phyloP scores from a whole-genome alignment of 2,329 filamentous ascomycete genomes.

The Diaporthe eres region DNA sequence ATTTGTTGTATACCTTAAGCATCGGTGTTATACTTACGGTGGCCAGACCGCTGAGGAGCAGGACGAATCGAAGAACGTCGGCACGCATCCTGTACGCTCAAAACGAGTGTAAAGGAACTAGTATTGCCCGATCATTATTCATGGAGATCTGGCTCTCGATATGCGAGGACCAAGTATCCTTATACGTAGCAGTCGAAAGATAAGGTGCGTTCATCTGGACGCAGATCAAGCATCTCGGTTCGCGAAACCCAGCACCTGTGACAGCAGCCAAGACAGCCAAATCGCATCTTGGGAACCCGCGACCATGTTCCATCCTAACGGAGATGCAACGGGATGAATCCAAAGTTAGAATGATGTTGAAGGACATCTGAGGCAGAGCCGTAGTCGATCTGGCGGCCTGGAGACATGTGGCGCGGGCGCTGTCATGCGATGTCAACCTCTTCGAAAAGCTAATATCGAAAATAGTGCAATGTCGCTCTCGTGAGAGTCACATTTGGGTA shows the following conservation, averaged over 20 bases:
- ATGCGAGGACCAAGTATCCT: not conserved
- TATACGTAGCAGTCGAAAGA: not conserved
- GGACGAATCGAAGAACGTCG: not conserved
- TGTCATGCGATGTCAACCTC: constrained; percentile 7
- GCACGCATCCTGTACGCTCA: not conserved
- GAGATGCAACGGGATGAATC: constrained; percentile 4
- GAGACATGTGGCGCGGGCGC: not conserved
- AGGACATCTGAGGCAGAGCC: not conserved
- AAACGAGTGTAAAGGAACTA: not conserved
- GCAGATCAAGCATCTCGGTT: constrained; percentile 17
- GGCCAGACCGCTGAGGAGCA: constrained; percentile 1
- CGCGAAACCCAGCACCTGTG: not conserved
- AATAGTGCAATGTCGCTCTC: not conserved
- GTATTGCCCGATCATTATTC: no score
- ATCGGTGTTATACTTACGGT: not conserved
- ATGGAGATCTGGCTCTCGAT: no score
- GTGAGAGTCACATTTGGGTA: not conserved
- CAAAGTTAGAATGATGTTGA: not conserved
- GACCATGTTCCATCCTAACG: not conserved
- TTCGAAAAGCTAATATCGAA: not conserved
- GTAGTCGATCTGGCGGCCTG: constrained; percentile 10
- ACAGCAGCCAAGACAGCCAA: not conserved
- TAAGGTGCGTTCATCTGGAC: not conserved
- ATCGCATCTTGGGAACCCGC: not conserved
- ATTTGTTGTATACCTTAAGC: not conserved